Conservation (phyloP, 306 rosid genomes). For the Rosa persica region DNA sequence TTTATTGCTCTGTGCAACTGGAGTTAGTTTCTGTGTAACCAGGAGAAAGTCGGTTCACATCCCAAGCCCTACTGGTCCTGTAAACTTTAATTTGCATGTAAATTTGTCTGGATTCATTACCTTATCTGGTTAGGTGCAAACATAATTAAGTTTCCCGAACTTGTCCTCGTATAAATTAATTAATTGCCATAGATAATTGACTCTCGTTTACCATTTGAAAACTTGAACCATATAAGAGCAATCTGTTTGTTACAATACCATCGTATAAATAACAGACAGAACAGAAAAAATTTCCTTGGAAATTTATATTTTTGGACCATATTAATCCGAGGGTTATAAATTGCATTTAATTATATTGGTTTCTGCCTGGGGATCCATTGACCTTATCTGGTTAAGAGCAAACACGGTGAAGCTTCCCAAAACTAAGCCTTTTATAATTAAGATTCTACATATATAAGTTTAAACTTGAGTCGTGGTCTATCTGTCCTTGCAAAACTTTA, state of each 20-base stretch:
- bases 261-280: no score
- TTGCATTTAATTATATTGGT: neutral
- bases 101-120: neutral
- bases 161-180: neutral
- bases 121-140: neutral
- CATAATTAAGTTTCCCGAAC: conserved; percentile 7
- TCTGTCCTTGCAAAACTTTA: no score
- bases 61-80: neutral
- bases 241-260: neutral
- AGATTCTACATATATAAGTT: neutral
- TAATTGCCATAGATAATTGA: neutral
- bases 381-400: neutral
- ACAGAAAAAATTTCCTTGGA: neutral
- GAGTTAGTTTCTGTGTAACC: neutral
- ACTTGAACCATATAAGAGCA: neutral
- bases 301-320: neutral
- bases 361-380: neutral
- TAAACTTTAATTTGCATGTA: neutral
- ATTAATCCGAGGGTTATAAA: neutral
- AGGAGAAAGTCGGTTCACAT: neutral
- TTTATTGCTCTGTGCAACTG: neutral
- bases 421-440: neutral
- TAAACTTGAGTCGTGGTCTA: no score
- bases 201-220: neutral
- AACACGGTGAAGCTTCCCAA: neutral